Evolutionary conservation across 202 grass and related monocot species (phyloP).

Genomic region (Saccharum hybrid): DNA sequence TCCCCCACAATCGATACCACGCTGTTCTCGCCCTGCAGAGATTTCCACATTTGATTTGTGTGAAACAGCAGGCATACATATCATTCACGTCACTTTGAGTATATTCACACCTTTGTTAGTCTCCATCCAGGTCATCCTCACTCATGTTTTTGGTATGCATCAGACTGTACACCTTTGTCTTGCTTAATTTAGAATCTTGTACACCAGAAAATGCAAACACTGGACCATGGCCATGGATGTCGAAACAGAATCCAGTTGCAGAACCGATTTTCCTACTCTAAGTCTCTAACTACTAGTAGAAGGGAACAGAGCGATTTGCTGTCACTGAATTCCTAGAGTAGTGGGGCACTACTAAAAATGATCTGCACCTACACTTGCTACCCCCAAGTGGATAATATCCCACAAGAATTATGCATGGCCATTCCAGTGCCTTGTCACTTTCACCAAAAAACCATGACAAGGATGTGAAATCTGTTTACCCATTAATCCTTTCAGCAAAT

Average conservation of each 20-base stretch:
- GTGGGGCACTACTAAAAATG: slow-evolving; percentile 21
- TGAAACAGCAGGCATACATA: neutral
- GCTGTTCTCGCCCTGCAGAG: neutral
- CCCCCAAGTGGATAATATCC: neutral
- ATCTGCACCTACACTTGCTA: slow-evolving; percentile 9
- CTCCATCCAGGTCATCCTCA: neutral
- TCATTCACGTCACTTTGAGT: slow-evolving; percentile 7
- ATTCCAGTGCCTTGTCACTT: slow-evolving; percentile 26
- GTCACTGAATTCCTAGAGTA: slow-evolving; percentile 27
- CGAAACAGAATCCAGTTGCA: neutral
- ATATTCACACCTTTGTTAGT: neutral
- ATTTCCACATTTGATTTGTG: slow-evolving; percentile 10
- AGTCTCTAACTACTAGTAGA: neutral
- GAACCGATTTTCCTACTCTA: neutral
- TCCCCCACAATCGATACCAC: neutral
- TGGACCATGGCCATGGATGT: neutral
- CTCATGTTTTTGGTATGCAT: neutral
- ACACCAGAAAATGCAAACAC: neutral
- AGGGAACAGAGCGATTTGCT: neutral
- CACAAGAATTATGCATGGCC: neutral
- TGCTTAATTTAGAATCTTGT: neutral
- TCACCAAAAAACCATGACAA: slow-evolving; percentile 14
- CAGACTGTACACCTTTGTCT: neutral
- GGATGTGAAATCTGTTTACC: neutral
- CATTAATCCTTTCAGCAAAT: neutral